Evolutionary conservation across 2,329 filamentous ascomycete species (phyloP).

Genomic region (Bisporella sp.): DNA sequence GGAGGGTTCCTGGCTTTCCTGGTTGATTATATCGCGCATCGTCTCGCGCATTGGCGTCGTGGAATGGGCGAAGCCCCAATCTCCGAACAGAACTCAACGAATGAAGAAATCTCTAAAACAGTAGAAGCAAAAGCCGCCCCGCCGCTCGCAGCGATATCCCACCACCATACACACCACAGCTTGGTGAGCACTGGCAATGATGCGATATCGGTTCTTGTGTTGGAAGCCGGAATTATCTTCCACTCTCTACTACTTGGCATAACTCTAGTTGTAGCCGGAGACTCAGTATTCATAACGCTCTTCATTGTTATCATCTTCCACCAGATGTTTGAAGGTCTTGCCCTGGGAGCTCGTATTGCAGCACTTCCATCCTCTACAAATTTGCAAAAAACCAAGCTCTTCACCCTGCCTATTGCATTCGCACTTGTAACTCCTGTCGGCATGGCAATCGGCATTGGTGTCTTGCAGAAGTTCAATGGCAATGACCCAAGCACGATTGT

Average conservation of each 20-base stretch:
- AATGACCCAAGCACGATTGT: slow-evolving; percentile 62
- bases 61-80: no score
- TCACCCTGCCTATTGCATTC: slow-evolving; percentile 56
- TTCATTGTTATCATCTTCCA: slow-evolving; percentile 68
- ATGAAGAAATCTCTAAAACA: no score
- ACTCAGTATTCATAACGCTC: slow-evolving; percentile 49
- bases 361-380: slow-evolving; percentile 25
- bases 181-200: no score
- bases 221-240: slow-evolving; percentile 70
- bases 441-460: slow-evolving; percentile 74
- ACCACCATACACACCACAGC: no score
- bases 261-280: slow-evolving; percentile 48
- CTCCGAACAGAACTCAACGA: no score
- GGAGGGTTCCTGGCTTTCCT: slow-evolving; percentile 68
- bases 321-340: slow-evolving; percentile 72
- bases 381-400: slow-evolving; percentile 35
- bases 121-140: no score
- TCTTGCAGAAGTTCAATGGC: slow-evolving; percentile 64
- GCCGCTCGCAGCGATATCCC: no score
- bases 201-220: slow-evolving; percentile 29
- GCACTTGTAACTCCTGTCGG: slow-evolving; percentile 68
- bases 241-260: slow-evolving; percentile 55
- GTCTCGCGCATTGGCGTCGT: slow-evolving; percentile 51
- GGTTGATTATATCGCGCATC: slow-evolving; percentile 60
- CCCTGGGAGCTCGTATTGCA: slow-evolving; percentile 65